phyloP scores from a whole-genome alignment of 768 basidiomycete genomes.

The Lentinula lateritia region DNA sequence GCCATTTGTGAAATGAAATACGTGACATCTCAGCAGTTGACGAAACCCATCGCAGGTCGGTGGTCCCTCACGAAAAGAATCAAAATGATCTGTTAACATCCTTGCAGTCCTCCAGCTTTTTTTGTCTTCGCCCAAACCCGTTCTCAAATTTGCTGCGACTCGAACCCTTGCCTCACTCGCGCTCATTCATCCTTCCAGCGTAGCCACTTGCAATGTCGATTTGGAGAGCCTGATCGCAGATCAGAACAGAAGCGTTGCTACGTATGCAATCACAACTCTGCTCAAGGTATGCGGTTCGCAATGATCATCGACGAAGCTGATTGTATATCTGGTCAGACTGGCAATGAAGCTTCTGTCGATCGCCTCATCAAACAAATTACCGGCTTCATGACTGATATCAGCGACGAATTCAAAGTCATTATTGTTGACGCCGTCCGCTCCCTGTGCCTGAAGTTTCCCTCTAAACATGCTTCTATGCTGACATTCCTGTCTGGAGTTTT shows the following conservation, averaged over 20 bases:
- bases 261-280: slow-evolving; percentile 96
- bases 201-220: slow-evolving; percentile 92
- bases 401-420: slow-evolving; percentile 99
- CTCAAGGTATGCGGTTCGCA: slow-evolving; percentile 62
- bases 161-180: slow-evolving; percentile 90
- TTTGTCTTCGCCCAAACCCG: slow-evolving; percentile 90
- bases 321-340: slow-evolving; percentile 56
- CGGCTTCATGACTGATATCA: slow-evolving; percentile 98
- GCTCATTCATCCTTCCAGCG: slow-evolving; percentile 77
- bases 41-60: slow-evolving; percentile 85
- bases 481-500: slow-evolving; percentile 94
- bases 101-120: slow-evolving; percentile 84
- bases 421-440: slow-evolving; percentile 98
- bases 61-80: slow-evolving; percentile 3
- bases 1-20: slow-evolving; percentile 96
- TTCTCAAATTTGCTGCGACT: slow-evolving; percentile 95
- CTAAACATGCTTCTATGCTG: slow-evolving; percentile 96
- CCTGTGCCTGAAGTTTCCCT: slow-evolving; percentile 96
- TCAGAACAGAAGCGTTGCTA: slow-evolving; percentile 91
- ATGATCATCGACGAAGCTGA: slow-evolving; percentile 7
- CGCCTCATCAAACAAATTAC: slow-evolving; percentile 99
- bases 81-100: slow-evolving; percentile 8
- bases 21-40: slow-evolving; percentile 70
- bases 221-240: slow-evolving; percentile 96
- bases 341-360: slow-evolving; percentile 98